Evolutionary conservation across 331 rosid species (phyloP).

Genomic region (Pyracantha coccinea): DNA sequence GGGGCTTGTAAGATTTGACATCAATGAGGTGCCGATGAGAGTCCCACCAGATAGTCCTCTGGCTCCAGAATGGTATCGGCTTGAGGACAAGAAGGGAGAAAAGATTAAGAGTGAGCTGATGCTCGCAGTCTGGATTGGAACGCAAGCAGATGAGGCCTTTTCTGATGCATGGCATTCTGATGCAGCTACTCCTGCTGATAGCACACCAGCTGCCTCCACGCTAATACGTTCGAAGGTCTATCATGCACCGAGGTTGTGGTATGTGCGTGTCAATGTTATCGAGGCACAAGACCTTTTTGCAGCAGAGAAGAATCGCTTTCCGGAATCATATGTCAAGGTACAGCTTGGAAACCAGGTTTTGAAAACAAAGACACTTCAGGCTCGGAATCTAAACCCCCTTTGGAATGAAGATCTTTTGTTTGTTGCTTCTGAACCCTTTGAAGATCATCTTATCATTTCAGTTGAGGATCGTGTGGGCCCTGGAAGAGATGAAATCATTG

Average conservation of each 20-base stretch:
- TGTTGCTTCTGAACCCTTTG: slow-evolving; percentile 27
- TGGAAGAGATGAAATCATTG: slow-evolving; percentile 26
- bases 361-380: slow-evolving; percentile 27
- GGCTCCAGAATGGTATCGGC: slow-evolving; percentile 70
- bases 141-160: slow-evolving; percentile 29
- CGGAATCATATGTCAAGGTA: slow-evolving; percentile 29
- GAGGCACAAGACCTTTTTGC: slow-evolving; percentile 57
- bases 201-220: slow-evolving; percentile 17
- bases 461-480: slow-evolving; percentile 31
- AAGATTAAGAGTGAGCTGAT: slow-evolving; percentile 43
- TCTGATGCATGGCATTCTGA: slow-evolving; percentile 72
- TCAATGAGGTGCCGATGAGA: slow-evolving; percentile 41
- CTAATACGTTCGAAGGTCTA: slow-evolving; percentile 48
- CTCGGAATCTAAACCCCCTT: slow-evolving; percentile 20
- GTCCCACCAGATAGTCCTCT: slow-evolving; percentile 62
- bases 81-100: slow-evolving; percentile 25
- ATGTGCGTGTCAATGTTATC: slow-evolving; percentile 45
- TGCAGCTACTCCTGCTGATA: slow-evolving; percentile 36
- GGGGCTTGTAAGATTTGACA: slow-evolving; percentile 42
- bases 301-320: slow-evolving; percentile 41
- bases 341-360: slow-evolving; percentile 30
- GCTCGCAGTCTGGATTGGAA: slow-evolving; percentile 29
- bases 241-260: slow-evolving; percentile 55
- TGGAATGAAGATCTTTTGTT: slow-evolving; percentile 25
- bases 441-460: slow-evolving; percentile 23